phyloP scores from a whole-genome alignment of 768 basidiomycete genomes.

The Chalciporus chontae region DNA sequence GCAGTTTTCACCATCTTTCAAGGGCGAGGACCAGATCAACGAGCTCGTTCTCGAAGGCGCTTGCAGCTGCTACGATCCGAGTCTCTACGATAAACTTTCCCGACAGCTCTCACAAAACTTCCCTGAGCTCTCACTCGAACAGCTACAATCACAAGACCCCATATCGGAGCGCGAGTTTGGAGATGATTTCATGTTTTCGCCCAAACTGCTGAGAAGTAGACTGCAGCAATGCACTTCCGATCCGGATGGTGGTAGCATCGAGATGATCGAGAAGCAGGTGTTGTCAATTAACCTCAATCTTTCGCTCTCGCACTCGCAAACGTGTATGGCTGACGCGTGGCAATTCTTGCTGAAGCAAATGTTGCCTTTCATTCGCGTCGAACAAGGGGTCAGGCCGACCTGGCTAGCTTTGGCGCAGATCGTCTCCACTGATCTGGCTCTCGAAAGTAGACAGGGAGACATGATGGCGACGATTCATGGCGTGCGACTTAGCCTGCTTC shows the following conservation, averaged over 20 bases:
- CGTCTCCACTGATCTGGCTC: conserved; percentile 63
- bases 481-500: conserved; percentile 67
- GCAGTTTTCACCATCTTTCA: conserved; percentile 54
- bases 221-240: conserved; percentile 40
- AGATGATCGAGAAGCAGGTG: conserved; percentile 54
- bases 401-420: conserved; percentile 57
- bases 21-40: conserved; percentile 57
- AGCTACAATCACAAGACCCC: conserved; percentile 61
- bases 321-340: conserved; percentile 74
- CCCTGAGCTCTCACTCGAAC: conserved; percentile 59
- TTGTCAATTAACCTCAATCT: conserved; percentile 83
- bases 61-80: conserved; percentile 67
- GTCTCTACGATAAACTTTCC: conserved; percentile 60
- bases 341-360: conserved; percentile 63
- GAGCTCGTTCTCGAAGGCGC: conserved; percentile 70
- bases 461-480: conserved; percentile 83
- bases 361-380: conserved; percentile 60
- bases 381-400: conserved; percentile 50
- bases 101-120: conserved; percentile 49
- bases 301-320: conserved; percentile 78
- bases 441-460: conserved; percentile 71
- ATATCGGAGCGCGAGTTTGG: conserved; percentile 73
- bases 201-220: conserved; percentile 53
- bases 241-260: conserved; percentile 38
- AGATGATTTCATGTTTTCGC: conserved; percentile 73